Base-by-base conservation (phyloP, 1,284 basidiomycete genomes). In the Porogramme epimiltina region DNA sequence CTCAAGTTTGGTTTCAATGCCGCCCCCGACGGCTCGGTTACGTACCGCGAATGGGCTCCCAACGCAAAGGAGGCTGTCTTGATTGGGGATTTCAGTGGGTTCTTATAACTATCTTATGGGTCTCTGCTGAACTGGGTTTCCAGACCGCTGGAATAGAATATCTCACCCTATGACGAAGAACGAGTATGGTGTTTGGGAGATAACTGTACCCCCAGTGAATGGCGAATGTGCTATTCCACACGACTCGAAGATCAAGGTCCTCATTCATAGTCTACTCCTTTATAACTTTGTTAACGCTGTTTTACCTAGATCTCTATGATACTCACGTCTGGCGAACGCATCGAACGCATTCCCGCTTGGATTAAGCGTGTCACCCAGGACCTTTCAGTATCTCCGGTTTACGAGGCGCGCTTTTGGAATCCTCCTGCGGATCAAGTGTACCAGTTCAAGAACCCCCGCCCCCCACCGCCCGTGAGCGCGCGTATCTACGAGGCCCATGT, bases 361-460 rank as follows among this genome's bases (percentile, higher is more conserved):
- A 95, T 95, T 65, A 87, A 76, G 58, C 91, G 95, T 54, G 96
- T 98, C 51, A 98, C 95, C 1, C 96, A 99, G 70, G 94, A 99
- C 67, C 75, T 98, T 49, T 70, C 74, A 43, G 85, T 95, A 28
- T 98, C 96, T 11, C 91, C 94, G 4, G 82, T 93, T 3, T 99
- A 97, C 72, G 96, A 99, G 55, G 93, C 93, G 22, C 85, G 93
- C n/a, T 98, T 98, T 74, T 99, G 96, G 96, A 98, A 98, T 68
- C 96, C 96, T 85, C 93, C 22, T 62, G 75, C 38, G 68, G 77
- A 18, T 70, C 92, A 59, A 77, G 68, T 54, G 42, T 97, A 98
- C 75, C 74, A 76, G 25, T 95, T 97, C 77, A 97, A 94, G 72
- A 79, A 97, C 66, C 59, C 80, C 37, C 78, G 81, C 9, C 92